Evolutionary conservation across 495 filamentous ascomycete species (phyloP).

Genomic region (Immersiella caudata): DNA sequence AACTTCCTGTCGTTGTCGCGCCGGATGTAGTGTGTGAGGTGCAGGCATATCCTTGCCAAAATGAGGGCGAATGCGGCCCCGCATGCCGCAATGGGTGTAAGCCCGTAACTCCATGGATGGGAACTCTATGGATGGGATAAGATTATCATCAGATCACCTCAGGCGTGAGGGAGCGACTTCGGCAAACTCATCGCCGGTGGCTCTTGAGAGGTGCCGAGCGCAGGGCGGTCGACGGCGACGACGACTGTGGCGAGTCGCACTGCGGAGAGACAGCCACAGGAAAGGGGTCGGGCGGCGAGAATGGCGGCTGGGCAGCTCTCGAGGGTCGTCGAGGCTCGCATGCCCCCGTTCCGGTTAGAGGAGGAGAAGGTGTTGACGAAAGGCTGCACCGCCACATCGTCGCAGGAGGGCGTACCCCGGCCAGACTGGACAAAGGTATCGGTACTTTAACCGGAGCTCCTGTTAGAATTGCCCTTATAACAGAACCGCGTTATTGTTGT

Average conservation of each 20-base stretch:
- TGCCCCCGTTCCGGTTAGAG: not conserved
- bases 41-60: constrained; percentile 14
- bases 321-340: not conserved
- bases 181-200: constrained; percentile 8
- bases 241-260: constrained; percentile 3
- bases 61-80: constrained; percentile 5
- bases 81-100: constrained; percentile 12
- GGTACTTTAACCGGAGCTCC: constrained; percentile 16
- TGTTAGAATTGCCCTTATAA: constrained; percentile 14
- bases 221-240: constrained; percentile 2
- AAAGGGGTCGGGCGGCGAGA: not conserved
- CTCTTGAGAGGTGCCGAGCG: not conserved
- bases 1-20: not conserved
- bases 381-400: constrained; percentile 12
- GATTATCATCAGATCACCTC: not conserved
- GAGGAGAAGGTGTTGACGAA: not conserved
- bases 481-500: not conserved
- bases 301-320: not conserved
- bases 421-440: constrained; percentile 15
- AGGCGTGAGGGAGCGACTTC: not conserved
- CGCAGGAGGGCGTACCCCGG: not conserved
- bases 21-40: not conserved
- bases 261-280: not conserved
- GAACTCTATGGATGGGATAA: constrained; percentile 9
- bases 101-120: constrained; percentile 7